These are phyloP conservation scores for Helianthus tuberosus DNA, from an alignment of 129 eudicot genomes.

Conservation along the genomic window DNA sequence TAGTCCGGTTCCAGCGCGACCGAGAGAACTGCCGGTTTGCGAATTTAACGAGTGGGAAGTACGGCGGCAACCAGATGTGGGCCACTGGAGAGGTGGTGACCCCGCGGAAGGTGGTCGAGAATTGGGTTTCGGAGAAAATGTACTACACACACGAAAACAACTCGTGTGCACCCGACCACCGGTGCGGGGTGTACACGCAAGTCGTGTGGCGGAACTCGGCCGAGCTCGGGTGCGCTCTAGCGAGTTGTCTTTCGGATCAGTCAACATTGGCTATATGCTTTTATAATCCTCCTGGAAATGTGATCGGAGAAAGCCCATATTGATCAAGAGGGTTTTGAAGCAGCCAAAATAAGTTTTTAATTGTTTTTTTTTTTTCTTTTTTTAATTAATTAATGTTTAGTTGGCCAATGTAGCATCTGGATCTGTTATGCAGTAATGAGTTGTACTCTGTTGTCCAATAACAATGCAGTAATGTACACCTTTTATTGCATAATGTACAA, in stretches of 20 bases:
- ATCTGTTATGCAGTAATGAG: slow-evolving; percentile 25
- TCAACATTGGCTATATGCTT: slow-evolving; percentile 72
- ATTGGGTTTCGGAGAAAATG: slow-evolving; percentile 77
- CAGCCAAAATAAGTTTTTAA: slow-evolving; percentile 16
- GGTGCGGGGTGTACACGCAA: slow-evolving; percentile 92
- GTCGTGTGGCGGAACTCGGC: slow-evolving; percentile 81
- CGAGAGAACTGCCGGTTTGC: slow-evolving; percentile 68
- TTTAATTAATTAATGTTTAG: slow-evolving; percentile 12
- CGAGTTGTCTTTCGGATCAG: slow-evolving; percentile 49
- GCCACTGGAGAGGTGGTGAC: slow-evolving; percentile 48
- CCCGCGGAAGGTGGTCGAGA: slow-evolving; percentile 61
- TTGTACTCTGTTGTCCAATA: slow-evolving; percentile 11
- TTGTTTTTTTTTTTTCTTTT: background rate
- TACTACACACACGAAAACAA: slow-evolving; percentile 63
- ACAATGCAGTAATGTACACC: background rate
- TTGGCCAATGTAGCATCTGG: slow-evolving; percentile 17
- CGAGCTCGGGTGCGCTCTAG: slow-evolving; percentile 81
- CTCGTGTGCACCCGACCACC: slow-evolving; percentile 57
- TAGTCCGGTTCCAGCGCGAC: slow-evolving; percentile 73
- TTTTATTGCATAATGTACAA: slow-evolving; percentile 16
- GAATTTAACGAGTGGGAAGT: slow-evolving; percentile 51
- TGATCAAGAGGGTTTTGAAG: slow-evolving; percentile 24
- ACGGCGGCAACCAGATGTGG: slow-evolving; percentile 84
- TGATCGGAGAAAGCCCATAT: slow-evolving; percentile 83
- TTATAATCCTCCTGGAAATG: slow-evolving; percentile 91